Evolutionary conservation across 179 eudicot species (phyloP).

Genomic region (Silene coronaria): DNA sequence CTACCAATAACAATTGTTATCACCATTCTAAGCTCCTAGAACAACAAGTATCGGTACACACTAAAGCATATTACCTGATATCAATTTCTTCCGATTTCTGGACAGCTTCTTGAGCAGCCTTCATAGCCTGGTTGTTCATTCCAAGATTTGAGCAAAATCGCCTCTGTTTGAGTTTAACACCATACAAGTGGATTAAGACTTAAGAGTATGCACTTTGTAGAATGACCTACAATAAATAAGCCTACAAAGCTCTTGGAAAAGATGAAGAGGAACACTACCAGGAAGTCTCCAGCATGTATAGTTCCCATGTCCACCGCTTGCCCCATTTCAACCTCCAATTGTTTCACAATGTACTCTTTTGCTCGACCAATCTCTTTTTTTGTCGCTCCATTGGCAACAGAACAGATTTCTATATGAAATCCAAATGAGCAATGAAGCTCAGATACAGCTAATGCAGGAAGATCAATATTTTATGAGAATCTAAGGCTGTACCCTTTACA

Average conservation of each 20-base stretch:
- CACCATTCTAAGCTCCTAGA: background rate
- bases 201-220: background rate
- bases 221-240: constrained; percentile 1
- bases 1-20: background rate
- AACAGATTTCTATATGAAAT: constrained; percentile 81
- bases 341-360: constrained; percentile 84
- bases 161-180: constrained; percentile 38
- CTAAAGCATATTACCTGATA: constrained; percentile 48
- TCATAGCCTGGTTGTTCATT: constrained; percentile 77
- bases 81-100: constrained; percentile 76
- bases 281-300: constrained; percentile 84
- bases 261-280: constrained; percentile 43
- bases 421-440: constrained; percentile 49
- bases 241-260: background rate
- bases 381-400: constrained; percentile 96
- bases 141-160: constrained; percentile 90
- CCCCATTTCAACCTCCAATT: constrained; percentile 82
- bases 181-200: constrained; percentile 7
- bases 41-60: background rate
- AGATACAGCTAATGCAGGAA: constrained; percentile 39
- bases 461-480: constrained; percentile 29
- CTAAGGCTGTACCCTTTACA: constrained; percentile 71
- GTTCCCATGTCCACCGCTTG: constrained; percentile 88
- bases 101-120: constrained; percentile 92
- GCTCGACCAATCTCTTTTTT: constrained; percentile 96